Evolutionary conservation across 306 rosid species (phyloP), one percentile per base, ranked within the genome.

Genomic region (Lathyrus oleraceus): DNA sequence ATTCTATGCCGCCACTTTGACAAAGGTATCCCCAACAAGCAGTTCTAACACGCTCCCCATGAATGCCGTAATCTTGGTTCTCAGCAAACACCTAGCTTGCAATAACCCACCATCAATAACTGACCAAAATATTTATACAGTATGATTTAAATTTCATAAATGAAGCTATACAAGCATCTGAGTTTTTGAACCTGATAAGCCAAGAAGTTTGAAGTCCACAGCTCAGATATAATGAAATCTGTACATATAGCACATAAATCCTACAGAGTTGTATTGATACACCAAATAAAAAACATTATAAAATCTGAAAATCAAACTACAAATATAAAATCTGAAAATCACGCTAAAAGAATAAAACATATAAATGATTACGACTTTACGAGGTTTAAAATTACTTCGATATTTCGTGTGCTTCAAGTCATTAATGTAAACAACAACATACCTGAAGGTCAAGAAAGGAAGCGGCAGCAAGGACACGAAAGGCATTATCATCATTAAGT

Each of bases 11-110:
- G 35, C 99, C 97, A 79, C 99, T 91, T 87, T 94, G 99, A 82
- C 99, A 94, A 68, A 94, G 99, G 83, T 91, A 94, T 19, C 99
- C 99, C 99, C 97, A 94, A 85, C 99, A 94, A 77, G 99, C 97
- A 80, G 79, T 94, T 79, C 96, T 84, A 59, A 94, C 99, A 35
- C 92, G 97, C 38, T 94, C 99, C 68, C 99, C 97, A 66, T 94
- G 92, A 80, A 85, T 75, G 70, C 99, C 99, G 40, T 94, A 94
- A 74, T 94, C 96, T 84, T 94, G 99, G 79, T 85, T 86, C 89
- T 91, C 97, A 0, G 97, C 97, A 81, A 94, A 91, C 66, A 91
- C 92, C 99, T 94, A 78, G 70, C 69, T 42, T 62, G 75, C 56
- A 68, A 71, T 40, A 32, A 84, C 56, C 49, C 74, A 17, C 17